Conservation (phyloP, 768 basidiomycete species). For the Agaricus sinodeliciosus region DNA sequence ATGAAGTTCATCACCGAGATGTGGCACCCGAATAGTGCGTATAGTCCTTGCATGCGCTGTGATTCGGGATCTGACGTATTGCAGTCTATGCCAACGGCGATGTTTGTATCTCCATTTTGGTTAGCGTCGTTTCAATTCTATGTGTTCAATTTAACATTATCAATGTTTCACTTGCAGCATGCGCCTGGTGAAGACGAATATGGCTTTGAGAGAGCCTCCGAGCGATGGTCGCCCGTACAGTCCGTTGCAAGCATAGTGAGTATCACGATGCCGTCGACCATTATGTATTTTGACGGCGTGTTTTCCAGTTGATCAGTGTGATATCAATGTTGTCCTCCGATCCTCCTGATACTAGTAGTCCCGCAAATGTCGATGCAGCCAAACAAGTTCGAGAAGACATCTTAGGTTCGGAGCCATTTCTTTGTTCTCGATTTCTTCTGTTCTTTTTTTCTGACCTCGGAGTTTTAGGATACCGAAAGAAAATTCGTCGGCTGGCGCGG, state of each 20-base stretch:
- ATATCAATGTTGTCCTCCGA: slow-evolving; percentile 94
- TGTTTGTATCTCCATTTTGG: slow-evolving; percentile 95
- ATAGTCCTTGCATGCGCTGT: neutral
- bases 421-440: neutral
- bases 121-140: slow-evolving; percentile 24
- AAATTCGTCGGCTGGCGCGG: slow-evolving; percentile 84
- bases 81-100: slow-evolving; percentile 88
- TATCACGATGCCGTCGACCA: neutral
- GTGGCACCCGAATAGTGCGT: slow-evolving; percentile 96
- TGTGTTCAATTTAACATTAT: neutral
- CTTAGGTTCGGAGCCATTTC: slow-evolving; percentile 34
- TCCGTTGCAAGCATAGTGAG: slow-evolving; percentile 87
- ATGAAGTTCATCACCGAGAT: slow-evolving; percentile 94
- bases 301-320: slow-evolving; percentile 82
- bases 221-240: slow-evolving; percentile 97
- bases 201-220: slow-evolving; percentile 94
- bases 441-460: slow-evolving; percentile 2
- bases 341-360: slow-evolving; percentile 85
- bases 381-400: slow-evolving; percentile 72
- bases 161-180: slow-evolving; percentile 46
- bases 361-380: slow-evolving; percentile 95
- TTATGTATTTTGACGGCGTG: neutral
- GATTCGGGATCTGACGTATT: slow-evolving; percentile 8
- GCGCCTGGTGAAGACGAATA: slow-evolving; percentile 95
- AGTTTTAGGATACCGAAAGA: slow-evolving; percentile 82